Evolutionary conservation across 108 stramenopile genomes (phyloP).

Genomic region (Craspedostauros australis): DNA sequence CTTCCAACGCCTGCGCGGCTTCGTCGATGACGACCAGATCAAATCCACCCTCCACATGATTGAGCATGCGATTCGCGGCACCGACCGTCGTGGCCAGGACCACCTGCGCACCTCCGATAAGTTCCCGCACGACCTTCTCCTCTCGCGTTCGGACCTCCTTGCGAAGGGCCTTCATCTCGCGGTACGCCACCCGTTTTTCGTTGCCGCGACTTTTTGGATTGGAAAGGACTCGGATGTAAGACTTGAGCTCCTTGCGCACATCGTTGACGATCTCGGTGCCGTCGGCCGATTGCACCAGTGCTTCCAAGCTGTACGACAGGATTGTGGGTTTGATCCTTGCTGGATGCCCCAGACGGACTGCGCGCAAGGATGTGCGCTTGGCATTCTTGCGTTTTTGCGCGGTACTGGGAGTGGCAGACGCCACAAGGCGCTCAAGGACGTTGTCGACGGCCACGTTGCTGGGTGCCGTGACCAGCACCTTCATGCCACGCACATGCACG

Average conservation of each 20-base stretch:
- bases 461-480: constrained; percentile 94
- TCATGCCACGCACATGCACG: constrained; percentile 50
- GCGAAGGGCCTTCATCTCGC: constrained; percentile 67
- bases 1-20: constrained; percentile 95
- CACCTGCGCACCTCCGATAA: constrained; percentile 73
- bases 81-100: constrained; percentile 89
- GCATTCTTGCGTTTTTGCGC: background rate
- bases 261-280: constrained; percentile 94
- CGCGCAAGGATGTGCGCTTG: constrained; percentile 30
- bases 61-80: constrained; percentile 56
- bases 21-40: constrained; percentile 99
- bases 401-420: background rate
- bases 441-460: constrained; percentile 99
- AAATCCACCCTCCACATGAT: constrained; percentile 58
- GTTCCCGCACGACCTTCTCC: constrained; percentile 76
- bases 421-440: constrained; percentile 83
- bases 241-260: constrained; percentile 76
- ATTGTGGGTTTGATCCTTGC: constrained; percentile 81
- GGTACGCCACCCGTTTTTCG: constrained; percentile 57
- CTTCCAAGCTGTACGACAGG: constrained; percentile 86
- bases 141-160: constrained; percentile 87
- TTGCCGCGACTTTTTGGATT: constrained; percentile 37
- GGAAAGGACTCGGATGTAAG: constrained; percentile 43
- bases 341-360: constrained; percentile 93
- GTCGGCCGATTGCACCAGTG: constrained; percentile 79